Evolutionary conservation across 768 basidiomycete species (phyloP).

Genomic region (Lyophyllum decastes): DNA sequence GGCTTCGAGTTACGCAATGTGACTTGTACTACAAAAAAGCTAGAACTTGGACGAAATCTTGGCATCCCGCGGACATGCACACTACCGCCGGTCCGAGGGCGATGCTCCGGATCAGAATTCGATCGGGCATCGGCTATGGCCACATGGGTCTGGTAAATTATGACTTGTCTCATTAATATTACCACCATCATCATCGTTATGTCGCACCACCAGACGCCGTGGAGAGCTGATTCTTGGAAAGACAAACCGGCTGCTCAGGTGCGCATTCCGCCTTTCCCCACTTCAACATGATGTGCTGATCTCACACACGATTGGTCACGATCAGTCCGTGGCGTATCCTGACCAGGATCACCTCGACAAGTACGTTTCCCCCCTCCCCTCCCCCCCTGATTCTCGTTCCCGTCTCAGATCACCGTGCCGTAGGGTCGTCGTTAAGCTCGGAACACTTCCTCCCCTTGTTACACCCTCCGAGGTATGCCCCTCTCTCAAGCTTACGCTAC

Average conservation of each 20-base stretch:
- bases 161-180: no score
- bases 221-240: constrained; percentile 84
- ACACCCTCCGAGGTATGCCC: constrained; percentile 83
- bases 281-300: no score
- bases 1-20: no score
- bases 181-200: not conserved
- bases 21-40: no score
- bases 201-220: constrained; percentile 26
- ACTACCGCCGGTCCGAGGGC: not conserved
- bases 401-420: no score
- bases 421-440: constrained; percentile 81
- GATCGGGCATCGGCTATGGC: not conserved
- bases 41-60: not conserved
- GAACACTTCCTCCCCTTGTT: constrained; percentile 84
- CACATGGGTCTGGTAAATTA: no score
- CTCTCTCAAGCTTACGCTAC: not conserved
- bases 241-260: constrained; percentile 78
- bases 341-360: constrained; percentile 60
- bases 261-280: no score
- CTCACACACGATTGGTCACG: no score
- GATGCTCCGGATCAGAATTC: not conserved
- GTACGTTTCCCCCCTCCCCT: constrained; percentile 33
- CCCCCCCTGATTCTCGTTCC: no score
- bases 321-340: constrained; percentile 67
- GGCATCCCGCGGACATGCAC: no score